Evolutionary conservation across 2,329 filamentous ascomycete species (phyloP).

Genomic region (Lasiodiplodia citricola): DNA sequence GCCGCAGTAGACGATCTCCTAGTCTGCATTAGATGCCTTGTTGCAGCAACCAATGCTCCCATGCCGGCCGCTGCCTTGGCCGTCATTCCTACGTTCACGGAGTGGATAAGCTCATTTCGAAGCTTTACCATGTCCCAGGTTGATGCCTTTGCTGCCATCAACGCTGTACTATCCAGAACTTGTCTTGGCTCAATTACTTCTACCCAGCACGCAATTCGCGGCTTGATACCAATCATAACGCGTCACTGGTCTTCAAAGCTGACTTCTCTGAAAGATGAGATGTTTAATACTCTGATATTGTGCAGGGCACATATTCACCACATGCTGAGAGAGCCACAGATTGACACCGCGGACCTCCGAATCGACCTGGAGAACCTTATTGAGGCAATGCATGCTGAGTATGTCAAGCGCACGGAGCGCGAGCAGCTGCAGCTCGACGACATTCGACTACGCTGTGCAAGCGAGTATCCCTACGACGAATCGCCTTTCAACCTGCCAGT

Average conservation of each 20-base stretch:
- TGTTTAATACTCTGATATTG: slow-evolving; percentile 74
- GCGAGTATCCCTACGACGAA: slow-evolving; percentile 38
- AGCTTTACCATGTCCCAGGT: slow-evolving; percentile 70
- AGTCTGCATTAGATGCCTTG: slow-evolving; percentile 68
- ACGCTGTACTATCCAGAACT: slow-evolving; percentile 68
- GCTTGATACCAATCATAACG: slow-evolving; percentile 72
- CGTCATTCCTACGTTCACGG: slow-evolving; percentile 62
- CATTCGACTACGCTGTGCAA: slow-evolving; percentile 50
- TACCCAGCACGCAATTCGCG: slow-evolving; percentile 63
- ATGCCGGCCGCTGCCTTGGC: slow-evolving; percentile 61
- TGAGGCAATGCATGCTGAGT: slow-evolving; percentile 78
- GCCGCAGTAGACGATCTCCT: slow-evolving; percentile 50
- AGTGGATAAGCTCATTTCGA: slow-evolving; percentile 66
- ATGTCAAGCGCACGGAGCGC: slow-evolving; percentile 71
- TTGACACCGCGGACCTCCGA: slow-evolving; percentile 40
- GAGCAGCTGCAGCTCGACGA: slow-evolving; percentile 81
- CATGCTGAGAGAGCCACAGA: slow-evolving; percentile 39
- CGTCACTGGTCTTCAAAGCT: slow-evolving; percentile 79
- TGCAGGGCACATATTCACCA: slow-evolving; percentile 52
- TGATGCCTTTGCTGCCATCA: slow-evolving; percentile 76
- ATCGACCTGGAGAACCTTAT: slow-evolving; percentile 67
- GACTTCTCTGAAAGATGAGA: slow-evolving; percentile 70
- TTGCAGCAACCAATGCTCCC: slow-evolving; percentile 71
- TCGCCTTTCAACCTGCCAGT: slow-evolving; percentile 33
- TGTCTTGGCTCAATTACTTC: slow-evolving; percentile 72